These are phyloP conservation scores for Phytophthora cajani DNA, from an alignment of 352 stramenopile species.

Conservation along the genomic window DNA sequence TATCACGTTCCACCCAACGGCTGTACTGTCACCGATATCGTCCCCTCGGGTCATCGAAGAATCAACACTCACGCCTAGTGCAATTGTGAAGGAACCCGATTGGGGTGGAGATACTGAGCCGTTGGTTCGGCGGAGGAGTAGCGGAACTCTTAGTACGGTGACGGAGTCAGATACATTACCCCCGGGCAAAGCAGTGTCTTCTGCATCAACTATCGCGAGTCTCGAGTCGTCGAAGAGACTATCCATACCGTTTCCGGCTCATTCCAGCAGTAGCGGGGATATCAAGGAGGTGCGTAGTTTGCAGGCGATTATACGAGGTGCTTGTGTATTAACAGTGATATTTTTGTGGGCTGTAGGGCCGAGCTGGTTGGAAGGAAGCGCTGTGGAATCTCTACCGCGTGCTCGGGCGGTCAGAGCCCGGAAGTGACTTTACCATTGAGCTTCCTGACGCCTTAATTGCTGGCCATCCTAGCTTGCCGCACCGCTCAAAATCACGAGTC, in stretches of 20 bases:
- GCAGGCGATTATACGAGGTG: neutral
- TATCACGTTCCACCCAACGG: constrained; percentile 65
- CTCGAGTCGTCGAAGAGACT: constrained; percentile 31
- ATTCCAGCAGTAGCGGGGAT: constrained; percentile 19
- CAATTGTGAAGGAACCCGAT: constrained; percentile 45
- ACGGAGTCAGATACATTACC: constrained; percentile 37
- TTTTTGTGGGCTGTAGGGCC: constrained; percentile 21
- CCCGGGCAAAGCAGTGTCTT: constrained; percentile 32
- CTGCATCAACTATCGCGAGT: constrained; percentile 34
- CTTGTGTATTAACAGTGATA: neutral
- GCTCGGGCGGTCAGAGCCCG: constrained; percentile 60
- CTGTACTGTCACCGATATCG: constrained; percentile 48
- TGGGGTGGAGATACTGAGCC: constrained; percentile 43
- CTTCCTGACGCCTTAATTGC: constrained; percentile 68
- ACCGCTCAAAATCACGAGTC: constrained; percentile 88
- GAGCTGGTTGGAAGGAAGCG: constrained; percentile 64
- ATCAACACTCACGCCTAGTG: constrained; percentile 46
- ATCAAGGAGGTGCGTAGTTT: constrained; percentile 53
- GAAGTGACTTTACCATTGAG: constrained; percentile 78
- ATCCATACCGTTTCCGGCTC: constrained; percentile 22
- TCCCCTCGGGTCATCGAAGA: constrained; percentile 48
- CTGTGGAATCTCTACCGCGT: constrained; percentile 76
- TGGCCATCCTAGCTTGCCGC: constrained; percentile 90
- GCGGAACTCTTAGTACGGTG: constrained; percentile 41
- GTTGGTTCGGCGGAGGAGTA: constrained; percentile 44